Evolutionary conservation across 148 eudicot species (phyloP).

Genomic region (Rhododendron mucronatum): DNA sequence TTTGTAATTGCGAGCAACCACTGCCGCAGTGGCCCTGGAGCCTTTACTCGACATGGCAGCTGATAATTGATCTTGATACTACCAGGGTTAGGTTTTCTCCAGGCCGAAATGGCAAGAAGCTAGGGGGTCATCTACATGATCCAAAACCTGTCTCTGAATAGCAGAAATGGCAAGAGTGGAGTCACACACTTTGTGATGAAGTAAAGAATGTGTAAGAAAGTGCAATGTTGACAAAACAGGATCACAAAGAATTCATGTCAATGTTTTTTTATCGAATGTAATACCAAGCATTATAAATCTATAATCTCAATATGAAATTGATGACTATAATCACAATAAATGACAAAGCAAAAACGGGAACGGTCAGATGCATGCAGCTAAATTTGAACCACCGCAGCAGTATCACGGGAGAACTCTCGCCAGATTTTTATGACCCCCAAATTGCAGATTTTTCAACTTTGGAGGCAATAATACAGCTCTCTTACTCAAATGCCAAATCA

Average conservation of each 20-base stretch:
- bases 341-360: not conserved
- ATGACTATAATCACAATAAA: not conserved
- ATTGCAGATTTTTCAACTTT: constrained; percentile 58
- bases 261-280: not conserved
- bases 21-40: too few relatives aligned
- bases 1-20: too few relatives aligned
- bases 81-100: too few relatives aligned
- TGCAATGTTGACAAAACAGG: not conserved
- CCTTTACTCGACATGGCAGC: too few relatives aligned
- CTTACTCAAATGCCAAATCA: constrained; percentile 68
- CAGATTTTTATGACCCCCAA: constrained; percentile 78
- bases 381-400: not conserved
- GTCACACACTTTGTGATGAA: not conserved
- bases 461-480: constrained; percentile 74
- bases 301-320: not conserved
- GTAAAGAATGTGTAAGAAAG: constrained; percentile 1
- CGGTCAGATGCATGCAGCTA: not conserved
- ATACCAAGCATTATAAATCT: not conserved
- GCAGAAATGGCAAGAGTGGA: too few relatives aligned
- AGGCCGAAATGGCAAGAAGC: too few relatives aligned
- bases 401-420: constrained; percentile 31
- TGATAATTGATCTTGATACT: too few relatives aligned
- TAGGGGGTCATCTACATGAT: too few relatives aligned
- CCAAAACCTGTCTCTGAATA: too few relatives aligned
- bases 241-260: not conserved